A percentile compares a stretch with the other conserved stretches of the same genome.
Conservation (phyloP, 805 yeast species). For the Sungouiella thailandica region DNA sequence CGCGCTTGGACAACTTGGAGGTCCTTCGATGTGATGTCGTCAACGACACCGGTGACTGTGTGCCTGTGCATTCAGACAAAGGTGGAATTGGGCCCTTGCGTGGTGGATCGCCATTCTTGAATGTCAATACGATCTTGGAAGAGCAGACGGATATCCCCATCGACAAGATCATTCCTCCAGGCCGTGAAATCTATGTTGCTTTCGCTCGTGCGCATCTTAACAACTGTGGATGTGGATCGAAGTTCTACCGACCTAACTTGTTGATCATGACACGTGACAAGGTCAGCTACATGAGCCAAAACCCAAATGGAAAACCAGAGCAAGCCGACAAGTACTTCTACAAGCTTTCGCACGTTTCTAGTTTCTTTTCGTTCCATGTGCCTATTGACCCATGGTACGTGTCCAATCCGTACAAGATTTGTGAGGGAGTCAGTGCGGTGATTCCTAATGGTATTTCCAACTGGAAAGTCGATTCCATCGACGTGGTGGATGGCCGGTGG, state of each 20-base stretch:
- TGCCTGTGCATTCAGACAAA: slow-evolving; percentile 1
- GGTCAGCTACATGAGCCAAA: slow-evolving; percentile 3
- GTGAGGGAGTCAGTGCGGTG: slow-evolving; percentile 34
- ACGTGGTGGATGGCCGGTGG: slow-evolving; percentile 9
- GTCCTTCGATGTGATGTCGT: slow-evolving; percentile 25
- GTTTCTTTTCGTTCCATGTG: slow-evolving; percentile 1
- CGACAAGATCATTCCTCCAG: slow-evolving; percentile 13
- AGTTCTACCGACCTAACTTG: slow-evolving; percentile 42
- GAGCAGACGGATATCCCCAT: not conserved
- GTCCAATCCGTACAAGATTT: slow-evolving; percentile 22
- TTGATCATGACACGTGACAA: slow-evolving; percentile 30
- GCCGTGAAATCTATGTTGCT: slow-evolving; percentile 42
- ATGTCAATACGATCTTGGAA: slow-evolving; percentile 4
- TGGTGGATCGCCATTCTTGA: slow-evolving; percentile 20
- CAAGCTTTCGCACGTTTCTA: slow-evolving; percentile 20
- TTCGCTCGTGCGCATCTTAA: slow-evolving; percentile 42
- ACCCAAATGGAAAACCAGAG: not conserved
- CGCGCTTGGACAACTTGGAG: slow-evolving; percentile 30
- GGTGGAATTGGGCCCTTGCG: slow-evolving; percentile 17
- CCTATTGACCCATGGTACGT: slow-evolving; percentile 26
- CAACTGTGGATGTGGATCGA: slow-evolving; percentile 40
- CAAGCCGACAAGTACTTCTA: slow-evolving; percentile 8
- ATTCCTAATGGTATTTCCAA: slow-evolving; percentile 43
- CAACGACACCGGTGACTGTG: slow-evolving; percentile 21
- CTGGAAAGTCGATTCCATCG: slow-evolving; percentile 25